These are phyloP conservation scores for Centaurea solstitialis DNA, from an alignment of 129 eudicot genomes.

Conservation along the genomic window DNA sequence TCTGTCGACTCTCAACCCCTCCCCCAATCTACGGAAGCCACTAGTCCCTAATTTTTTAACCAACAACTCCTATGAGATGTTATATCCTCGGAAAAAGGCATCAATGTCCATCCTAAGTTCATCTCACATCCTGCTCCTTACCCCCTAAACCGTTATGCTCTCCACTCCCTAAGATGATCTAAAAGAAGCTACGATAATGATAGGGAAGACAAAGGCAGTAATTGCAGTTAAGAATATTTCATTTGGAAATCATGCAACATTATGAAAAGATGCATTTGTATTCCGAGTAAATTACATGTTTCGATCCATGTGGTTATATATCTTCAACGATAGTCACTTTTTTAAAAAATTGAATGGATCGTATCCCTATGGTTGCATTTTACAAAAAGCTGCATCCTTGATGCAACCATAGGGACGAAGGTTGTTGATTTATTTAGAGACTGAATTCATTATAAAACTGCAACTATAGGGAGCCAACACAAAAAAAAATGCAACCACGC, in stretches of 20 bases:
- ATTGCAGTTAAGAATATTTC: background rate
- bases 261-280: background rate
- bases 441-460: background rate
- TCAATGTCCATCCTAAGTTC: too few species aligned
- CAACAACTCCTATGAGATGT: too few species aligned
- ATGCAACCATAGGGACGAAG: background rate
- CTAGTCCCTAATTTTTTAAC: too few species aligned
- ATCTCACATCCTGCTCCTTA: too few species aligned
- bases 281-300: background rate
- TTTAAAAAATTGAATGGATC: background rate
- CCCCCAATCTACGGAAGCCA: too few species aligned
- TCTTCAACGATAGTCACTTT: background rate
- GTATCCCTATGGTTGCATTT: background rate
- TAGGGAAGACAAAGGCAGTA: background rate
- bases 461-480: background rate
- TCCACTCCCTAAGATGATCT: too few species aligned
- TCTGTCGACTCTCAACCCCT: too few species aligned
- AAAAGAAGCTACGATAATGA: too few species aligned
- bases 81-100: too few species aligned
- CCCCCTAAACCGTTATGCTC: too few species aligned
- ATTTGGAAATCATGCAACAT: background rate
- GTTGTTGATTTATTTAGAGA: background rate
- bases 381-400: background rate
- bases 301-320: background rate
- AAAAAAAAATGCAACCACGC: background rate